phyloP scores from a whole-genome alignment of 1,139 yeast species.

The Pichia sorboxylosa region DNA sequence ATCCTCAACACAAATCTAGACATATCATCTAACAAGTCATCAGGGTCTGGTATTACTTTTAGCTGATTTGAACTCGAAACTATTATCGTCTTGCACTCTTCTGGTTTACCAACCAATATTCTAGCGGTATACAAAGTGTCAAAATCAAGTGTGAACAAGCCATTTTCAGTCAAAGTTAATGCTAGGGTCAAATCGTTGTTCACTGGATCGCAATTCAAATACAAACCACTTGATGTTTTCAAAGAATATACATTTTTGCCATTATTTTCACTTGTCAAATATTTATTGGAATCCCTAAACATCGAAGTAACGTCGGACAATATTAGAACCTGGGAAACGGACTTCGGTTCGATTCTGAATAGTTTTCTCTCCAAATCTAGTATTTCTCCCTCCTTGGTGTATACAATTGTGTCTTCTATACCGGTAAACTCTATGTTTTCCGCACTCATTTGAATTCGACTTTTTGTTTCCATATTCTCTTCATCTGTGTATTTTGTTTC shows the following conservation, averaged over 20 bases:
- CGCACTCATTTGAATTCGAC: background rate
- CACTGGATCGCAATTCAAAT: constrained; percentile 20
- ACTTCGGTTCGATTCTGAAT: constrained; percentile 26
- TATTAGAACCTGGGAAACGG: constrained; percentile 29
- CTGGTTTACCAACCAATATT: constrained; percentile 11
- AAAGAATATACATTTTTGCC: constrained; percentile 1
- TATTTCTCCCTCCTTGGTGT: background rate
- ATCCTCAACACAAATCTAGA: constrained; percentile 21
- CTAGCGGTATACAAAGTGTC: constrained; percentile 1
- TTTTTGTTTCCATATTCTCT: background rate
- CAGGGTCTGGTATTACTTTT: constrained; percentile 19
- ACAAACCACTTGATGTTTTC: constrained; percentile 15
- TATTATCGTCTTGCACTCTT: constrained; percentile 9
- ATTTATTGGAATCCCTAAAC: constrained; percentile 7
- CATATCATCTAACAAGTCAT: constrained; percentile 16
- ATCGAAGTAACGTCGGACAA: constrained; percentile 19
- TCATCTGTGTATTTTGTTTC: constrained; percentile 1
- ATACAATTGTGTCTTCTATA: constrained; percentile 1
- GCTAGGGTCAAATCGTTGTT: constrained; percentile 22
- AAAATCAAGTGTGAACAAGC: constrained; percentile 23
- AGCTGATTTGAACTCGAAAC: constrained; percentile 14
- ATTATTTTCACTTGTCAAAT: background rate
- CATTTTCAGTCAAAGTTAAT: constrained; percentile 28
- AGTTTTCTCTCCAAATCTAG: constrained; percentile 7
- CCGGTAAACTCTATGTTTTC: constrained; percentile 1